Base-by-base conservation (phyloP, 2,329 filamentous ascomycete species). In the Venturia pyrina region DNA sequence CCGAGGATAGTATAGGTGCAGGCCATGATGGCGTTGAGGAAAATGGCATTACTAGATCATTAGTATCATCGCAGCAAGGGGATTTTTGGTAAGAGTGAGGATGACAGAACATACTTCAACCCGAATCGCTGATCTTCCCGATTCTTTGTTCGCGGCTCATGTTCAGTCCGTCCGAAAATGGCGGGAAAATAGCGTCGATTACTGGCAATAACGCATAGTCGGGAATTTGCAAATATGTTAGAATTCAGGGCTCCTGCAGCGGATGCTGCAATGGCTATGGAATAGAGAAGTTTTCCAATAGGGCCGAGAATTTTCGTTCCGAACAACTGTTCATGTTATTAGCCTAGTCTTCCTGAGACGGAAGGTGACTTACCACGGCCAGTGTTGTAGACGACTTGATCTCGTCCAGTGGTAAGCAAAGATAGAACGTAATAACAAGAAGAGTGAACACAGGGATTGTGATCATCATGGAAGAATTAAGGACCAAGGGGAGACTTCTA, bases 211-310 rank as follows among this genome's bases (percentile, higher is more conserved):
- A 87, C 82, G 0, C 83, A 81, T 79, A 87, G 85, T 41, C 85
- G 81, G 11, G 85, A 82, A 0, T 82, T 82, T 0, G 87, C 81
- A 68, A 87, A 87, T 0, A 85, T 85, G 71, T 87, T 87, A 28
- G 84, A 83, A 0, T 86, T 80, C 0, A 87, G 76, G 0, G 59
- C 37, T 34, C 59, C 59, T 34, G 59, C 59, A 41, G 21, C 24
- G 13, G 59, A 62, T 15, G 37, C 59, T 21, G 59, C 28, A 24
- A 62, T 41, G 24, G 41, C 41, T 17, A 43, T 17, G 15, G 41
- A 43, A 43, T 43, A 43, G 41, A 43, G 41, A 17, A 43, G 15
- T 13, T 43, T 43, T 43, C 41, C 41, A 43, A 40, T 11, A 17
- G 85, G 86, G 1, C 85, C 85, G 0, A 83, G 83, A 6, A 87